A percentile compares a stretch with the other conserved stretches of the same genome.
Evolutionary conservation across 257 asterid genomes (phyloP).

Genomic region (Nemophila menziesii): DNA sequence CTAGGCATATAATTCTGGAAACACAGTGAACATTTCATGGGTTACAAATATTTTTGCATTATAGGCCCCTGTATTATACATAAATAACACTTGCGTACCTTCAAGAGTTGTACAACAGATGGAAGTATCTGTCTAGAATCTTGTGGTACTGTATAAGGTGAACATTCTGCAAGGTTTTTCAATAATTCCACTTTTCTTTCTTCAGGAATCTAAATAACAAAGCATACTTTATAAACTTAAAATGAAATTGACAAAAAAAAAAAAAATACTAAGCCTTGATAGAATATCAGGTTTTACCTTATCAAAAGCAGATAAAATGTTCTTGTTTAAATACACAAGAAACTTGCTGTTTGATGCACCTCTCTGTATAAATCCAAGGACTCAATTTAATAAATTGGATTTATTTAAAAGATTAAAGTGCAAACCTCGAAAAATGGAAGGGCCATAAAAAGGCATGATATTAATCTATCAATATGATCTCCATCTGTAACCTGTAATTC

Average conservation of each 20-base stretch:
- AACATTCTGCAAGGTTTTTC: conserved; percentile 86
- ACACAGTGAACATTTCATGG: conserved; percentile 11
- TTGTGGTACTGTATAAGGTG: conserved; percentile 76
- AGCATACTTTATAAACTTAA: conserved; percentile 16
- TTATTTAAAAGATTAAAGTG: conserved; percentile 6
- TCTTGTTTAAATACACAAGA: conserved; percentile 64
- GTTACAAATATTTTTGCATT: background rate
- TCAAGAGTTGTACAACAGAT: conserved; percentile 60
- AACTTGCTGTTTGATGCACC: conserved; percentile 96
- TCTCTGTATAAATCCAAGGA: conserved; percentile 42
- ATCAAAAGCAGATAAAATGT: conserved; percentile 74
- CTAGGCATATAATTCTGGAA: conserved; percentile 80
- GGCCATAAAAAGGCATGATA: conserved; percentile 76
- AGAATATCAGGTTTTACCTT: conserved; percentile 31
- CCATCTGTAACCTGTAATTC: conserved; percentile 68
- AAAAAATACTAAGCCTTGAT: background rate
- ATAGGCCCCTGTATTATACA: background rate
- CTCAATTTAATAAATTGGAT: conserved; percentile 16
- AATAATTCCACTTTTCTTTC: conserved; percentile 86
- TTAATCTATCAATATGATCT: conserved; percentile 77
- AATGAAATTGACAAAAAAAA: background rate
- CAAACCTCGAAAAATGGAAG: conserved; percentile 79
- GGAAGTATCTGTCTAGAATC: conserved; percentile 83
- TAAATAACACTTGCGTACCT: conserved; percentile 56
- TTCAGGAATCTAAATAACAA: conserved; percentile 68